These are phyloP conservation scores for Nannizzia gypsea DNA, from an alignment of 2,329 filamentous ascomycete genomes.

Conservation along the genomic window DNA sequence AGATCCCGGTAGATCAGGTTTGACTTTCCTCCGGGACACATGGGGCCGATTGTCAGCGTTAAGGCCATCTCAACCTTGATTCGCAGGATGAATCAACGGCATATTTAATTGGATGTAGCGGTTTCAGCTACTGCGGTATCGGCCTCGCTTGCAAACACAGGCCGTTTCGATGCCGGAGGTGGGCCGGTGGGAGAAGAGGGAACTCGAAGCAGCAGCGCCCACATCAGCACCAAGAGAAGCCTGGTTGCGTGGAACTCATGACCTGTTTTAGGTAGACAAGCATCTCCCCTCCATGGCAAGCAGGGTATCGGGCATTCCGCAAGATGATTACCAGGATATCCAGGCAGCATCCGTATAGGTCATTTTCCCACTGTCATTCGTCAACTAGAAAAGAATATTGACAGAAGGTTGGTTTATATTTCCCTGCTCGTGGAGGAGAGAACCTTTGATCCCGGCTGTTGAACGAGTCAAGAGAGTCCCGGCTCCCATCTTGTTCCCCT, in stretches of 20 bases:
- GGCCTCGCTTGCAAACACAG: background rate
- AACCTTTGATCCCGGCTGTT: background rate
- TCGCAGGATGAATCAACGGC: background rate
- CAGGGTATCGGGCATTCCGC: background rate
- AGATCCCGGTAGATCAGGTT: slow-evolving; percentile 3
- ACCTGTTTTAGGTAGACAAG: background rate
- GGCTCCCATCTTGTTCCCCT: background rate
- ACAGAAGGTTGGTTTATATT: background rate
- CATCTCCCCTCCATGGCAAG: background rate
- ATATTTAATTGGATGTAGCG: background rate
- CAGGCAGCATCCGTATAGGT: background rate
- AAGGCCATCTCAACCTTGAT: slow-evolving; percentile 1
- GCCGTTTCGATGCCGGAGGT: background rate
- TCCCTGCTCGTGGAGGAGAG: background rate
- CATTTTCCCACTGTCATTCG: background rate
- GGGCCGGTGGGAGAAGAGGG: background rate
- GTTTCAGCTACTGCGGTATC: background rate
- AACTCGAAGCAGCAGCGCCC: no score
- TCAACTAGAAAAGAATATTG: background rate
- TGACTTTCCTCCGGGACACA: slow-evolving; percentile 3
- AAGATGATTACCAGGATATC: slow-evolving; percentile 1
- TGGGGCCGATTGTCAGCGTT: background rate
- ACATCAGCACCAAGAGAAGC: no score
- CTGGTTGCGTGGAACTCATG: background rate
- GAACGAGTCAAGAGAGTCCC: background rate